Evolutionary conservation across 352 stramenopile species (phyloP).

Genomic region (Phytophthora ramorum): DNA sequence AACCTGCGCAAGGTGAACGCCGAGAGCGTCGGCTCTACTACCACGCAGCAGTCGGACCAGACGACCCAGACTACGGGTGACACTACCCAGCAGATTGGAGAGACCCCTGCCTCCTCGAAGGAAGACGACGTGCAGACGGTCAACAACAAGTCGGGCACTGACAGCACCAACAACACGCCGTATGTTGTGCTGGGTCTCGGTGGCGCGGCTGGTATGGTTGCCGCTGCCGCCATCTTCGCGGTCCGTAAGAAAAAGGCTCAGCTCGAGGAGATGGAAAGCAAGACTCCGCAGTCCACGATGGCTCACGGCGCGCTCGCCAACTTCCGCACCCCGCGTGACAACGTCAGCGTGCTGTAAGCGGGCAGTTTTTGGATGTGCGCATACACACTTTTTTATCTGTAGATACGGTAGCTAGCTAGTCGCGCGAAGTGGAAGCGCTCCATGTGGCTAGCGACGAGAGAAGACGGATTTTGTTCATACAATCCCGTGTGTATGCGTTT

Average conservation of each 20-base stretch:
- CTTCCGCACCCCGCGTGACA: conserved; percentile 61
- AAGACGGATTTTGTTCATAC: conserved; percentile 31
- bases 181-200: conserved; percentile 48
- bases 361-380: conserved; percentile 26
- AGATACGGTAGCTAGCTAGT: conserved; percentile 32
- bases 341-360: conserved; percentile 59
- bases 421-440: conserved; percentile 22
- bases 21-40: conserved; percentile 16
- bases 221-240: conserved; percentile 59
- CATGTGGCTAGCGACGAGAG: conserved; percentile 19
- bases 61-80: conserved; percentile 9
- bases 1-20: conserved; percentile 30
- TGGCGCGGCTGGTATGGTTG: conserved; percentile 49
- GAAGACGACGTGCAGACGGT: conserved; percentile 45
- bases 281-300: conserved; percentile 51
- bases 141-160: conserved; percentile 34
- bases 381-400: conserved; percentile 41
- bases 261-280: conserved; percentile 65
- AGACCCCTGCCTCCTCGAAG: conserved; percentile 24
- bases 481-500: conserved; percentile 18
- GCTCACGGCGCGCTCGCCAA: conserved; percentile 38
- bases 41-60: conserved; percentile 7
- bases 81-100: conserved; percentile 13
- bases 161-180: conserved; percentile 13
- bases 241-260: conserved; percentile 74